A percentile compares a stretch with the other conserved stretches of the same genome.
phyloP scores from a whole-genome alignment of 352 stramenopile species.

The Pythium monospermum region DNA sequence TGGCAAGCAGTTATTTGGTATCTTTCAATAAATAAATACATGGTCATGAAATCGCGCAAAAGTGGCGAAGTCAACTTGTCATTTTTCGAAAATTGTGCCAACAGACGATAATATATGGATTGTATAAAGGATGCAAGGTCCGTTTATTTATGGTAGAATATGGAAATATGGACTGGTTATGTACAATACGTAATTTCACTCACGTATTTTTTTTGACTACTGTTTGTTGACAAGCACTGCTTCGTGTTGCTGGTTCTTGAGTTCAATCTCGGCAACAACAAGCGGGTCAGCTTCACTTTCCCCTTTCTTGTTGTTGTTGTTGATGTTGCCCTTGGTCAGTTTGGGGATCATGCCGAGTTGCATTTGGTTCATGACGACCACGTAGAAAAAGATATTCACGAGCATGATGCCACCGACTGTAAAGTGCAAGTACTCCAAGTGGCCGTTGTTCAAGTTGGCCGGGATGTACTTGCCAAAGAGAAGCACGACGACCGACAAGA shows the following conservation, averaged over 20 bases:
- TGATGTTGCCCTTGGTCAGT: neutral
- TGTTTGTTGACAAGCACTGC: too few species aligned
- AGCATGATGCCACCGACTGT: constrained; percentile 29
- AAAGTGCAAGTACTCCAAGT: constrained; percentile 31
- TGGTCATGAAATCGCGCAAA: too few species aligned
- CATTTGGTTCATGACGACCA: constrained; percentile 34
- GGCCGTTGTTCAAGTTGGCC: constrained; percentile 20
- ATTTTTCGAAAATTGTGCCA: too few species aligned
- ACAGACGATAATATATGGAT: too few species aligned
- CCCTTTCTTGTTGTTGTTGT: neutral
- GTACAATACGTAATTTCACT: neutral
- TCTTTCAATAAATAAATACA: too few species aligned
- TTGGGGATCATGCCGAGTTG: constrained; percentile 26
- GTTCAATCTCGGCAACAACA: neutral
- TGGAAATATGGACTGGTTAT: neutral
- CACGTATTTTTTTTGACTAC: neutral
- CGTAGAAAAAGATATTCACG: constrained; percentile 35
- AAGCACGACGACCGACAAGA: constrained; percentile 38
- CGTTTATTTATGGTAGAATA: too few species aligned
- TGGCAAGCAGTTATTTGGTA: too few species aligned
- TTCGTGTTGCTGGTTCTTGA: neutral
- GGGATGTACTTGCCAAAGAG: constrained; percentile 44
- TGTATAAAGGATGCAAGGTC: too few species aligned
- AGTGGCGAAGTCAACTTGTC: too few species aligned
- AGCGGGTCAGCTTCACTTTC: neutral